A percentile compares a stretch with the other conserved stretches of the same genome.
phyloP scores from a whole-genome alignment of 805 yeast species.

The Schizosaccharomyces osmophilus region DNA sequence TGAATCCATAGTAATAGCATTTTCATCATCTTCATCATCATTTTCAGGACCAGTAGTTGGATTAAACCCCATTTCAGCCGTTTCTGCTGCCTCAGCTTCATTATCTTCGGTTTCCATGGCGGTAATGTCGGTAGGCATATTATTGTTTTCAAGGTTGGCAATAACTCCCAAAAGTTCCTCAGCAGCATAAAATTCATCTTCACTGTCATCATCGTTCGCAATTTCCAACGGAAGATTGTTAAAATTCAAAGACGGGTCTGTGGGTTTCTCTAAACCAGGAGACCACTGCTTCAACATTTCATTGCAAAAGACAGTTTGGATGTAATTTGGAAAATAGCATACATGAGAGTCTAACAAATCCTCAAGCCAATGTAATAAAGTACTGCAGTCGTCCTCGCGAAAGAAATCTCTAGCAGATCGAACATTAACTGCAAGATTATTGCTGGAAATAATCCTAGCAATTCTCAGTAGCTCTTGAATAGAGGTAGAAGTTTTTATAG shows the following conservation, averaged over 20 bases:
- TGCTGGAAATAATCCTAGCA: not conserved
- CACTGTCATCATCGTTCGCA: not conserved
- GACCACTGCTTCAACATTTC: not conserved
- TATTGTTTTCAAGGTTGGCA: not conserved
- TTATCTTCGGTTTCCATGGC: not conserved
- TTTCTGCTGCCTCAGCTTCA: not conserved
- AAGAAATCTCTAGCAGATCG: slow-evolving; percentile 46
- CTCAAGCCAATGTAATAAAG: not conserved
- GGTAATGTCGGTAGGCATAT: not conserved
- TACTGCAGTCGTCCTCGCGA: slow-evolving; percentile 29
- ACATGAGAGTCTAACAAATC: not conserved
- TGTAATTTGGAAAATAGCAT: not conserved
- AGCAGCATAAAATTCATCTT: not conserved
- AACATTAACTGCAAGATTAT: slow-evolving; percentile 41
- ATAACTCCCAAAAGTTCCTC: not conserved
- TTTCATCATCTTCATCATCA: not conserved
- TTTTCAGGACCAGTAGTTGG: not conserved
- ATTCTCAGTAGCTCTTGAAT: not conserved
- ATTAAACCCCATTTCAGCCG: not conserved
- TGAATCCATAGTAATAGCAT: not conserved
- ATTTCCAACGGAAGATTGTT: not conserved
- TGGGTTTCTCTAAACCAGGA: not conserved
- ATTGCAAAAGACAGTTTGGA: not conserved
- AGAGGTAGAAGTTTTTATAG: slow-evolving; percentile 16
- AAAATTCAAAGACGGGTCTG: not conserved